These are phyloP conservation scores for Globisporangium paddicum DNA, from an alignment of 352 stramenopile genomes.

Conservation along the genomic window DNA sequence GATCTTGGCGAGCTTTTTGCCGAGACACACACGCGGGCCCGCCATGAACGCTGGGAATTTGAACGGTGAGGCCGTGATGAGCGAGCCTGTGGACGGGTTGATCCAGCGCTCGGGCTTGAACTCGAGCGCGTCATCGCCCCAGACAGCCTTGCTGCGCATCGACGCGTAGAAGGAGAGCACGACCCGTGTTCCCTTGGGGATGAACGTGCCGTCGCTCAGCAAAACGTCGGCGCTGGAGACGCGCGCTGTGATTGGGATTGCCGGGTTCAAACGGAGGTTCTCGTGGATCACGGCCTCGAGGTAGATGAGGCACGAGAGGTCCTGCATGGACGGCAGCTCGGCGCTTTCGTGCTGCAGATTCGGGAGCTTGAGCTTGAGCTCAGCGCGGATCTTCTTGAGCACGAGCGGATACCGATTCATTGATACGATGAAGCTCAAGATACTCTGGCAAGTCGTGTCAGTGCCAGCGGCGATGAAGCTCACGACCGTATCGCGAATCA, in stretches of 20 bases:
- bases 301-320: conserved; percentile 42
- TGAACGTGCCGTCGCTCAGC: conserved; percentile 40
- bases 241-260: neutral
- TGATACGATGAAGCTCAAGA: conserved; percentile 76
- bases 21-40: neutral
- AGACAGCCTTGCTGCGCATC: conserved; percentile 24
- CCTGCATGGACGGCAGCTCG: conserved; percentile 22
- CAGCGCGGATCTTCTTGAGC: conserved; percentile 30
- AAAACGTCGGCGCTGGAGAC: conserved; percentile 16
- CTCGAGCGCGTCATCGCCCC: conserved; percentile 21
- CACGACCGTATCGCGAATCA: conserved; percentile 19
- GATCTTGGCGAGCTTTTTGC: neutral
- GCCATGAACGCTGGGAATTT: neutral
- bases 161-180: conserved; percentile 22
- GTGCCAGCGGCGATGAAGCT: conserved; percentile 68
- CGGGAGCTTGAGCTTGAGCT: conserved; percentile 27
- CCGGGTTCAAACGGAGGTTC: conserved; percentile 40
- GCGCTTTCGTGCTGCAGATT: conserved; percentile 19
- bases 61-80: neutral
- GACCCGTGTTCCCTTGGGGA: conserved; percentile 20
- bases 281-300: conserved; percentile 47
- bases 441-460: conserved; percentile 65
- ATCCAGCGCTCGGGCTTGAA: conserved; percentile 51
- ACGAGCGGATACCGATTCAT: conserved; percentile 50
- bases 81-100: conserved; percentile 22